phyloP scores from a whole-genome alignment of 768 basidiomycete species.

The Mycena rosella region DNA sequence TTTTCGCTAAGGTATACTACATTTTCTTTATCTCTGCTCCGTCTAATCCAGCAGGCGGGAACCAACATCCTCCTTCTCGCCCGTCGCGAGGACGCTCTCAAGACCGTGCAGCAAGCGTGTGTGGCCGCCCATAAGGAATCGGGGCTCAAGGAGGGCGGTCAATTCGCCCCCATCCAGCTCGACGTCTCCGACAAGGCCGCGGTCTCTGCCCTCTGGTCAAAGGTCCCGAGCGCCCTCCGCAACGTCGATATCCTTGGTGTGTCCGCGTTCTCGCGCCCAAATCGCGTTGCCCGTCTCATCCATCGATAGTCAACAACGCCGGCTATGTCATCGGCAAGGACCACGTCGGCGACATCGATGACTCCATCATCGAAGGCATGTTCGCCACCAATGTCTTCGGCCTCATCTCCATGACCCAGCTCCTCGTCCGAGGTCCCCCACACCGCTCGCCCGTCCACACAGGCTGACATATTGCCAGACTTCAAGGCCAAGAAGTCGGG shows the following conservation, averaged over 20 bases:
- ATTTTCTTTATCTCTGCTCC: background rate
- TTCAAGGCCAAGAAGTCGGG: slow-evolving; percentile 84
- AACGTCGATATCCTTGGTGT: slow-evolving; percentile 87
- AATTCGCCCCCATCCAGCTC: slow-evolving; percentile 76
- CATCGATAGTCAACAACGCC: slow-evolving; percentile 70
- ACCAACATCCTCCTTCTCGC: slow-evolving; percentile 90
- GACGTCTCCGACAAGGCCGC: slow-evolving; percentile 86
- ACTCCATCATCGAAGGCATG: slow-evolving; percentile 86
- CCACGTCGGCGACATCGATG: slow-evolving; percentile 83
- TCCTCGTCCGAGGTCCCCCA: slow-evolving; percentile 68
- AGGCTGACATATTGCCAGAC: slow-evolving; percentile 54
- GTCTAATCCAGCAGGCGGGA: slow-evolving; percentile 69
- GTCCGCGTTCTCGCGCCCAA: slow-evolving; percentile 32
- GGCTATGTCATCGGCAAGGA: slow-evolving; percentile 93
- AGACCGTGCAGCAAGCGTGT: slow-evolving; percentile 77
- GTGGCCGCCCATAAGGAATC: slow-evolving; percentile 77
- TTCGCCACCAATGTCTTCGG: slow-evolving; percentile 87
- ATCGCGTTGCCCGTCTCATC: slow-evolving; percentile 12
- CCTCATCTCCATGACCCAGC: slow-evolving; percentile 85
- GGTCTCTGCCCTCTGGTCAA: slow-evolving; percentile 76
- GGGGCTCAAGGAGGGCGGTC: slow-evolving; percentile 81
- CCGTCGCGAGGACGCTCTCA: slow-evolving; percentile 79
- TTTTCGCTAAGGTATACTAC: slow-evolving; percentile 85
- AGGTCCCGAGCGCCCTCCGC: slow-evolving; percentile 77
- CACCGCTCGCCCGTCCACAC: background rate